Conservation (phyloP, 495 filamentous ascomycete genomes). For the Tetracladium marchalianum region DNA sequence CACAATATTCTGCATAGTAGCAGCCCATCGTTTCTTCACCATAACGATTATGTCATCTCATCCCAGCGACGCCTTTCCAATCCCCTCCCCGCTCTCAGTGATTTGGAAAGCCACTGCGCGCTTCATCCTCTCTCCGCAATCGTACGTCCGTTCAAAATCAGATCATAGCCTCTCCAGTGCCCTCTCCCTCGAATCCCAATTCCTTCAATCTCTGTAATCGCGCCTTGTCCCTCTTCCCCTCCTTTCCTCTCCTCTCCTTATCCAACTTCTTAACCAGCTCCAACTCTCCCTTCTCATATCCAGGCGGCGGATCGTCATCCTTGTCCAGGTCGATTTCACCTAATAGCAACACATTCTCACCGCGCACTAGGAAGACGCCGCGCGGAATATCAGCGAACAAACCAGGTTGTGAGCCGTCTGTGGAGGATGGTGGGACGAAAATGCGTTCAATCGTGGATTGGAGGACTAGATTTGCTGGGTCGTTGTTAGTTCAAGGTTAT, state of each 20-base stretch:
- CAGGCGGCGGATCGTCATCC: conserved; percentile 75
- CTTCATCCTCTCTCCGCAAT: background rate
- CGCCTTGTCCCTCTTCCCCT: conserved; percentile 62
- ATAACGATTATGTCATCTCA: background rate
- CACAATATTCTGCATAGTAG: conserved; percentile 61
- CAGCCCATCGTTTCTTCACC: conserved; percentile 5
- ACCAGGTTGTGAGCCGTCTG: conserved; percentile 21
- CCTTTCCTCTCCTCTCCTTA: conserved; percentile 59
- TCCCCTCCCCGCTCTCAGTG: background rate
- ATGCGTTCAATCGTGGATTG: conserved; percentile 84
- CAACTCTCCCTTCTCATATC: conserved; percentile 54
- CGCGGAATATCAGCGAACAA: conserved; percentile 73
- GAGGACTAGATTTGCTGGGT: conserved; percentile 80
- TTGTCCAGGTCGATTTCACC: conserved; percentile 95
- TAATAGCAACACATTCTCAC: conserved; percentile 85
- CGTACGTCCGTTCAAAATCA: conserved; percentile 26
- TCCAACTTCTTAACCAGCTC: conserved; percentile 62
- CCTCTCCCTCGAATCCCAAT: conserved; percentile 84
- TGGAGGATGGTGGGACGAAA: conserved; percentile 32
- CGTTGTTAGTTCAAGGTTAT: background rate
- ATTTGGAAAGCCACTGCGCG: background rate
- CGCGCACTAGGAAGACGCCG: conserved; percentile 81
- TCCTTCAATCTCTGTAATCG: conserved; percentile 55
- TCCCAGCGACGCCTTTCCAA: background rate
- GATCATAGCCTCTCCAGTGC: conserved; percentile 62